Base-by-base conservation (phyloP, 495 filamentous ascomycete genomes). In the Daldinia vernicosa region DNA sequence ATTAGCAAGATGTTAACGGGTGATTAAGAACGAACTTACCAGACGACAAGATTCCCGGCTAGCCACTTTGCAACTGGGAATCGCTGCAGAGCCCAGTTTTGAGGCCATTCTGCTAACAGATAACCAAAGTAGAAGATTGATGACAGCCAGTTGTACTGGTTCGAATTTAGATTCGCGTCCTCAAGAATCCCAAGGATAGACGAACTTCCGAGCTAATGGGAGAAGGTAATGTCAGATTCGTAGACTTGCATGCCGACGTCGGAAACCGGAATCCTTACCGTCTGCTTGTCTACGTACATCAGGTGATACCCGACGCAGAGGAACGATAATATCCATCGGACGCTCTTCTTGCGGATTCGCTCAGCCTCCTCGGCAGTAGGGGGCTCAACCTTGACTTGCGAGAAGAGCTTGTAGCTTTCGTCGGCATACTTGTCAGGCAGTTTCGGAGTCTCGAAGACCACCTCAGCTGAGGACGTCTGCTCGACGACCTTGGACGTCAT, bases 241-340 rank as follows among this genome's bases (percentile, higher is more conserved):
- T 24, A 26, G 5, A 27, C 27, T 53, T 40, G 24, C 32, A 14
- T n/a, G 4, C 17, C 28, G 7, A 0, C 2, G 45, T 0, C 2
- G 35, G 15, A 47, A 22, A 37, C 0, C 33, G 5, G 32, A 9
- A 14, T 45, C 51, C 77, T 62, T 74, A 82, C 80, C 22, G 81
- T 81, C 70, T 83, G 81, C 55, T 83, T 82, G 53, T 83, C 80
- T 3, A 83, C 74, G 73, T 82, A 83, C 80, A 82, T 82, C 28
- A 83, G 65, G 67, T 82, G 79, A 62, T 82, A 83, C 22, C 81
- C 80, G 32, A 83, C 74, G 57, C 80, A 83, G 0, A 82, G 68
- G 62, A 83, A 82, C 4, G 81, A 78, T 28, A 83, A 62, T 39
- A 83, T 79, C 52, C 81, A 77, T 74, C 73, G 71, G 33, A 83